Evolutionary conservation across 75 land plant species (phyloP), one percentile per base, ranked within the genome.

Genomic region (Gnetum montanum): DNA sequence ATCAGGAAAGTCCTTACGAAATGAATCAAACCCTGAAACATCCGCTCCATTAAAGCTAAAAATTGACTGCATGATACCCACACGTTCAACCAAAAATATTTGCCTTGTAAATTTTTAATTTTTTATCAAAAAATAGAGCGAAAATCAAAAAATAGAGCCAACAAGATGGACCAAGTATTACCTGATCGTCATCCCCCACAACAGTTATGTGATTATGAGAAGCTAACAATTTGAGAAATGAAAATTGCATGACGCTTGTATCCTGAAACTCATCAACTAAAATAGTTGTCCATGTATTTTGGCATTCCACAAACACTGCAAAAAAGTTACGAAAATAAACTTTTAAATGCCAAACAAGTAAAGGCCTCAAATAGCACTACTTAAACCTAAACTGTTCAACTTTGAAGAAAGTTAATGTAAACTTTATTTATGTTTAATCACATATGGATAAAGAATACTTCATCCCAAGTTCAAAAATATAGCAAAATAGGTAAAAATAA

Each of bases 161-260:
- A 8, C 15, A 49, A 49, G 51, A 8, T 20, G 10, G 8, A 49
- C 20, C 51, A n/a, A n/a, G 28, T n/a, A 19, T 3, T 28, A 93
- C 98, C 84, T 93, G 96, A 59, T 93, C 98, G 44, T 93, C 98
- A 76, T 93, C 98, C 38, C 98, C 98, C 62, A 89, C 83, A 62
- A 93, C 71, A 65, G 98, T 93, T 35, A 93, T 64, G 23, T 68
- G 65, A 23, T 77, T 67, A 66, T 93, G 98, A n/a, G 95, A 82
- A 43, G 87, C 78, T 63, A 93, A 86, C 47, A 80, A 48, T 19
- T 60, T 66, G 40, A 93, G 54, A 58, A 93, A 75, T 33, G 56
- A 45, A 57, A 85, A 93, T 53, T 93, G 98, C 90, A 82, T 88
- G 18, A 70, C 46, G 66, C 98, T 93, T 63, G 98, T 93, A 57